Conservation (phyloP, 805 yeast species). For the Danielia reshetovae region DNA sequence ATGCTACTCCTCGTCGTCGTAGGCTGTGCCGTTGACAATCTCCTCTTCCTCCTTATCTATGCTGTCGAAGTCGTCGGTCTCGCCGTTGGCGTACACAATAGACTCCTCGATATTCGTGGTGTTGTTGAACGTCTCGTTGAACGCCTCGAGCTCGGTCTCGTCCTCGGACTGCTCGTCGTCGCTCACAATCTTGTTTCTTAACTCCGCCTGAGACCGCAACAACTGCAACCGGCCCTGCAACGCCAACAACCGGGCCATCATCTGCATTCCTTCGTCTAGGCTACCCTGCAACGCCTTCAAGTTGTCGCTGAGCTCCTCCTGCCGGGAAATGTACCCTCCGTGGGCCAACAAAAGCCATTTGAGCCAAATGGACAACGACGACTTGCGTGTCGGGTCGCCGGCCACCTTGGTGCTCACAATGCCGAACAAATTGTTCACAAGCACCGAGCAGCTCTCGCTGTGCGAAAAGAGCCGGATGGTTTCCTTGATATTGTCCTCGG, state of each 20-base stretch:
- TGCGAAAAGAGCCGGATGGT: conserved; percentile 33
- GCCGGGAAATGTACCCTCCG: conserved; percentile 58
- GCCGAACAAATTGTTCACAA: conserved; percentile 22
- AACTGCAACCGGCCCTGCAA: conserved; percentile 84
- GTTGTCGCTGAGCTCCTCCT: conserved; percentile 49
- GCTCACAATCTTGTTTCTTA: conserved; percentile 41
- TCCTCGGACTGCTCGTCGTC: conserved; percentile 14
- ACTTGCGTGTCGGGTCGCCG: conserved; percentile 23
- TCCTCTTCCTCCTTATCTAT: conserved; percentile 1
- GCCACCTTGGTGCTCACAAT: conserved; percentile 27
- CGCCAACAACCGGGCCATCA: conserved; percentile 65
- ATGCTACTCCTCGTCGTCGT: conserved; percentile 1
- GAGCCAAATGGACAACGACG: conserved; percentile 56
- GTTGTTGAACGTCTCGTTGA: conserved; percentile 16
- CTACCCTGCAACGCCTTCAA: conserved; percentile 56
- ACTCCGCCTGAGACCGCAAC: conserved; percentile 66
- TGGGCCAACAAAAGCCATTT: conserved; percentile 73
- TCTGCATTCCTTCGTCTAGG: conserved; percentile 50
- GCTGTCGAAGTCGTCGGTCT: conserved; percentile 27
- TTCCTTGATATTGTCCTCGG: conserved; percentile 29
- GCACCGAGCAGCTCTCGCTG: conserved; percentile 25
- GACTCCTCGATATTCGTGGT: conserved; percentile 27
- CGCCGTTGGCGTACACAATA: conserved; percentile 38
- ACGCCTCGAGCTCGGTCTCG: conserved; percentile 15
- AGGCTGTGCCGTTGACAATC: neutral